These are phyloP conservation scores for Lepiota subincarnata DNA, from an alignment of 768 basidiomycete species.

Conservation along the genomic window DNA sequence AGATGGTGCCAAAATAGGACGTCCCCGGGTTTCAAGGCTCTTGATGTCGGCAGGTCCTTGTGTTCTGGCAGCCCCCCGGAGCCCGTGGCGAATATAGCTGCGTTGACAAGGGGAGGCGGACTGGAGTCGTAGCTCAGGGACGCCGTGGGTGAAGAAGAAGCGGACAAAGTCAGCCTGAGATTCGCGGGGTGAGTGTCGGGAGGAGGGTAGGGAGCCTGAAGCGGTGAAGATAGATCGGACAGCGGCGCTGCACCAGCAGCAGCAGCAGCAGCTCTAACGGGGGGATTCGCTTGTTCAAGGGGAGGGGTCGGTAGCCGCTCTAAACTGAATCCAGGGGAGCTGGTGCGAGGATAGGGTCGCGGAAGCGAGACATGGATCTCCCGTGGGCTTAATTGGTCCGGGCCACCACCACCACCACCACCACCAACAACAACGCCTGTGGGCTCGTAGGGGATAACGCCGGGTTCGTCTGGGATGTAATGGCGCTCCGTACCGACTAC, in stretches of 20 bases:
- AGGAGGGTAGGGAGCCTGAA: constrained; percentile 9
- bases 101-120: constrained; percentile 24
- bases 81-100: constrained; percentile 21
- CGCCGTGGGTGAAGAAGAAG: constrained; percentile 10
- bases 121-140: constrained; percentile 16
- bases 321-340: constrained; percentile 25
- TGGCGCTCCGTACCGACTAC: constrained; percentile 59
- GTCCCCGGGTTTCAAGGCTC: constrained; percentile 53
- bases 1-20: constrained; percentile 77
- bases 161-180: constrained; percentile 11
- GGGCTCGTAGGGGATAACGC: constrained; percentile 46
- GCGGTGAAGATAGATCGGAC: constrained; percentile 19
- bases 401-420: no score
- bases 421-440: constrained; percentile 13
- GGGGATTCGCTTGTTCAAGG: constrained; percentile 33
- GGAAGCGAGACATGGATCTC: constrained; percentile 11
- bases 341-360: constrained; percentile 19
- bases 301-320: constrained; percentile 36
- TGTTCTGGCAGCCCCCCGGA: constrained; percentile 24
- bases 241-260: constrained; percentile 21
- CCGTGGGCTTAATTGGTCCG: constrained; percentile 1
- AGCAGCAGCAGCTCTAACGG: no score
- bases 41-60: constrained; percentile 33
- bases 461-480: constrained; percentile 60
- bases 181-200: constrained; percentile 19